Evolutionary conservation across 495 filamentous ascomycete species (phyloP), one percentile per base, ranked within the genome.

Genomic region (Aspergillus nanangensis): DNA sequence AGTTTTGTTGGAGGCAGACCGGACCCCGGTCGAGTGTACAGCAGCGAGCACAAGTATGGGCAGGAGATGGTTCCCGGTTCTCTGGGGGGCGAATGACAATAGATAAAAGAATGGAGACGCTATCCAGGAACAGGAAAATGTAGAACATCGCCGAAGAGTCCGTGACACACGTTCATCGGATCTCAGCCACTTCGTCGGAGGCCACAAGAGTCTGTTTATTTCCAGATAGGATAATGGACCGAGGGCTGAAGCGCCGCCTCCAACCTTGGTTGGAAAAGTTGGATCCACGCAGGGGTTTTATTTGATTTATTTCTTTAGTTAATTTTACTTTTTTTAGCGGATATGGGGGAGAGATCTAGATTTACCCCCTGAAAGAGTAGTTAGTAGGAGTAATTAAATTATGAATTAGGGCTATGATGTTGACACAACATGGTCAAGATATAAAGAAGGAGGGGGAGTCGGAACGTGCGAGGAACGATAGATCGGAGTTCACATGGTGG

Each of bases 111-210:
- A 29, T 5, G 22, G 14, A 24, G n/a, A 13, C 40, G 29, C 37
- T 37, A n/a, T 41, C 32, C 41, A 46, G 38, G 41, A 44, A 51
- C 45, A 46, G 37, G 18, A n/a, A 53, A 53, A 25, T 37, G 19
- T 25, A 47, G 20, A 24, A 24, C 18, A n/a, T n/a, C n/a, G n/a
- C n/a, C n/a, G n/a, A 11, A 29, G 25, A 29, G 25, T 7, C 25
- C 7, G 25, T 29, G 20, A 23, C 17, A 40, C 13, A 19, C 38
- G 25, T 29, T 29, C 25, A 29, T 29, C 25, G 25, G 25, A 29
- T 29, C 25, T 29, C 25, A 5, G 25, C 11, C 25, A 29, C 25
- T 11, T 7, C 7, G 7, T 11, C 25, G 11, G 25, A 5, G 25
- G 25, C 25, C 25, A 11, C 25, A 29, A 5, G 7, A 29, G 25